phyloP scores from a whole-genome alignment of 2,329 filamentous ascomycete genomes.

The Phialophora expanda region DNA sequence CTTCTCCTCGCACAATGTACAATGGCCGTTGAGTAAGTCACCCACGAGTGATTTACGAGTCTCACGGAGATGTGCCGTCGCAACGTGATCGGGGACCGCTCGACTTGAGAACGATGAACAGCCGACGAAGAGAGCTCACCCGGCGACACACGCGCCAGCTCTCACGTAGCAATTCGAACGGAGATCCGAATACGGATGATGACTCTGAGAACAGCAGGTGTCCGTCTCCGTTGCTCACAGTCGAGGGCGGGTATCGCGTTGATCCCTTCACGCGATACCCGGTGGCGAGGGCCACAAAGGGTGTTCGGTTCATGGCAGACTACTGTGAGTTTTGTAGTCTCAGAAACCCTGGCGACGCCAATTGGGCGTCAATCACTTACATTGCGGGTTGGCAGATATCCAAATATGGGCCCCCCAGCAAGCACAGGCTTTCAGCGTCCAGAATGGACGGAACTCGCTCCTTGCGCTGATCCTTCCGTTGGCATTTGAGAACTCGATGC shows the following conservation, averaged over 20 bases:
- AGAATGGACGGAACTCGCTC: slow-evolving; percentile 24
- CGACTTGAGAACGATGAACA: slow-evolving; percentile 9
- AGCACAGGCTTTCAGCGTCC: slow-evolving; percentile 20
- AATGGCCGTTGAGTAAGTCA: not conserved
- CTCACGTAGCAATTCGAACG: slow-evolving; percentile 5
- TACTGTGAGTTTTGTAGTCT: slow-evolving; percentile 22
- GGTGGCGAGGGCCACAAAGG: slow-evolving; percentile 14
- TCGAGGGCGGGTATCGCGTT: slow-evolving; percentile 24
- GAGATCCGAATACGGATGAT: slow-evolving; percentile 21
- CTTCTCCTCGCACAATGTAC: not conserved
- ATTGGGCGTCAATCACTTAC: not conserved
- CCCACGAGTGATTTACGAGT: not conserved
- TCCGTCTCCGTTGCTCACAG: slow-evolving; percentile 26
- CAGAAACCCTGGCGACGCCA: not conserved
- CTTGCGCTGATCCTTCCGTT: slow-evolving; percentile 22
- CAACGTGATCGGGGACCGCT: not conserved
- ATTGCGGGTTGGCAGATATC: slow-evolving; percentile 15
- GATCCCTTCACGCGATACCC: slow-evolving; percentile 28
- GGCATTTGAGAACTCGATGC: slow-evolving; percentile 25
- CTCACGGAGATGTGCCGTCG: not conserved
- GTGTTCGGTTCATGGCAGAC: slow-evolving; percentile 27
- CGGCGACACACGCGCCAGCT: slow-evolving; percentile 11
- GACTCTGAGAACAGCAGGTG: slow-evolving; percentile 30
- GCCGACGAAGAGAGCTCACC: slow-evolving; percentile 15
- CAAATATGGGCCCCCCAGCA: slow-evolving; percentile 32